These are phyloP conservation scores for Mrakiaceae sp. DNA, from an alignment of 1,284 basidiomycete genomes.

Conservation along the genomic window DNA sequence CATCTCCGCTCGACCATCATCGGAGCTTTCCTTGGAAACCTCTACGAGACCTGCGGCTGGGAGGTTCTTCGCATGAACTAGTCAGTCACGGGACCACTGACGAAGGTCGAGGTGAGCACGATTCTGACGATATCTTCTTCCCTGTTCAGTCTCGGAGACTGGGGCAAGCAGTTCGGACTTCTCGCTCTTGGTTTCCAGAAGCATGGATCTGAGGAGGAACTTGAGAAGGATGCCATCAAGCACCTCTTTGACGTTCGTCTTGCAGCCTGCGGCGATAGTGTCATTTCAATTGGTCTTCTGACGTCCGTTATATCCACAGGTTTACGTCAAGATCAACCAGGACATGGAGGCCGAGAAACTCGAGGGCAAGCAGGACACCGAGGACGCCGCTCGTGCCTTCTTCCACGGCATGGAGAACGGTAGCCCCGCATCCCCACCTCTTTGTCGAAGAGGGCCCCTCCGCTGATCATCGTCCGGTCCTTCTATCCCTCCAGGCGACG, in stretches of 20 bases:
- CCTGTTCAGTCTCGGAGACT: constrained; percentile 56
- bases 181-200: constrained; percentile 87
- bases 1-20: constrained; percentile 96
- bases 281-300: neutral
- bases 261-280: neutral
- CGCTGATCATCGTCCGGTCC: neutral
- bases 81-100: constrained; percentile 18
- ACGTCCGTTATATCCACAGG: constrained; percentile 17
- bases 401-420: constrained; percentile 96
- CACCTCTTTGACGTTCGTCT: constrained; percentile 64
- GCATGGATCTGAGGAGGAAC: constrained; percentile 73
- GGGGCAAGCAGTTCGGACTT: constrained; percentile 78
- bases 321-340: constrained; percentile 89
- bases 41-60: constrained; percentile 91
- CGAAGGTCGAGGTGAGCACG: neutral
- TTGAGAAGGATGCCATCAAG: constrained; percentile 83
- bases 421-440: constrained; percentile 13
- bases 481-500: constrained; percentile 44
- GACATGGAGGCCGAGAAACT: constrained; percentile 48
- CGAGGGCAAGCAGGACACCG: constrained; percentile 44
- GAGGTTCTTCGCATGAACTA: constrained; percentile 87
- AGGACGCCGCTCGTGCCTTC: constrained; percentile 72
- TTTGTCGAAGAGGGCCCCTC: neutral
- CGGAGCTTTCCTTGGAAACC: constrained; percentile 81
- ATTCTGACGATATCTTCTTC: neutral